Evolutionary conservation across 441 rosid species (phyloP).

Genomic region (Gossypium aridum): DNA sequence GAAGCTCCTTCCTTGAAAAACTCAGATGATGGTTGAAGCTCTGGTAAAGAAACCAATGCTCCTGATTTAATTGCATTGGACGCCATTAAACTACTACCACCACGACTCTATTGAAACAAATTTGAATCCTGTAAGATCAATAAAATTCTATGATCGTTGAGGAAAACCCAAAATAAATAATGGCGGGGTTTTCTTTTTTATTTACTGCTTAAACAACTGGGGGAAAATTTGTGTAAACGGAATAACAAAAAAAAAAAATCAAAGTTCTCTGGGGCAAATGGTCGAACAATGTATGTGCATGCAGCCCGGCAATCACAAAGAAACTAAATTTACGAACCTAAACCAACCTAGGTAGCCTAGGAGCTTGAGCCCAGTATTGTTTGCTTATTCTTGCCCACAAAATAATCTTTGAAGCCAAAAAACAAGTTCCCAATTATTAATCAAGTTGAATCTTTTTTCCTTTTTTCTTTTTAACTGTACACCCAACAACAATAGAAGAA

Average conservation of each 20-base stretch:
- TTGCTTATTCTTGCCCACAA: not conserved
- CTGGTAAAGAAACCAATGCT: slow-evolving; percentile 41
- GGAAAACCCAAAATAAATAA: not conserved
- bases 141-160: not conserved
- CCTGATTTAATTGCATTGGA: slow-evolving; percentile 35
- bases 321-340: not conserved
- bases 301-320: not conserved
- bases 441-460: not conserved
- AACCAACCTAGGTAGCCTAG: not conserved
- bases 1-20: slow-evolving; percentile 54
- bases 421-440: not conserved
- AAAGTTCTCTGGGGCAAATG: not conserved
- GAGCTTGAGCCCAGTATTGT: not conserved
- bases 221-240: not conserved
- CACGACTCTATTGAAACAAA: not conserved
- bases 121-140: not conserved
- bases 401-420: not conserved
- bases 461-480: not conserved
- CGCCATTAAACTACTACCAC: slow-evolving; percentile 32
- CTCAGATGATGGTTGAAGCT: slow-evolving; percentile 47
- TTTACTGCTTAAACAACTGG: not conserved
- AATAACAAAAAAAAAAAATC: too few relatives aligned
- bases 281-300: not conserved
- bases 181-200: not conserved
- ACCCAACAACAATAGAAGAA: not conserved